Evolutionary conservation across 306 rosid genomes (phyloP).

Genomic region (Cucurbita argyrosperma): DNA sequence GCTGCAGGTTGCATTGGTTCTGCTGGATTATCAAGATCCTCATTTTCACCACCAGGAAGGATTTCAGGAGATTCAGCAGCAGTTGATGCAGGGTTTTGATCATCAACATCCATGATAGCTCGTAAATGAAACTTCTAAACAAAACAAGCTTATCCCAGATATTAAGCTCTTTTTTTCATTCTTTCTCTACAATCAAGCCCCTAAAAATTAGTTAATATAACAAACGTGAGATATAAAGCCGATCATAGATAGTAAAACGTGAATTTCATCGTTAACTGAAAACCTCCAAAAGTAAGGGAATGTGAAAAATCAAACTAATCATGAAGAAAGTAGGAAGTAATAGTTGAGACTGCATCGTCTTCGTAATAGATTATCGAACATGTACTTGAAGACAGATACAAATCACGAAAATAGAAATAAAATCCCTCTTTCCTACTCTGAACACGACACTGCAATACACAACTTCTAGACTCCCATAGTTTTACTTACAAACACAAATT

Average conservation of each 20-base stretch:
- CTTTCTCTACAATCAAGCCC: not conserved
- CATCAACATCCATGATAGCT: conserved; percentile 36
- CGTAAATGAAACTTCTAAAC: not conserved
- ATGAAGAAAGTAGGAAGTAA: not conserved
- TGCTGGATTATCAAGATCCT: conserved; percentile 10
- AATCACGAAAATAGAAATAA: not conserved
- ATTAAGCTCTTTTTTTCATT: not conserved
- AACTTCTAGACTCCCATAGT: not conserved
- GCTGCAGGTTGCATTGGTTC: conserved; percentile 23
- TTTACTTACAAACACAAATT: not conserved
- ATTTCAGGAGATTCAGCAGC: conserved; percentile 32
- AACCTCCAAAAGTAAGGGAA: not conserved
- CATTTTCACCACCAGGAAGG: conserved; percentile 24
- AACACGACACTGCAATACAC: not conserved
- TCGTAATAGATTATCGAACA: not conserved
- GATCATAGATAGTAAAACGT: not conserved
- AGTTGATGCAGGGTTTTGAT: conserved; percentile 25
- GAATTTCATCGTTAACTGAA: not conserved
- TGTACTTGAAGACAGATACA: not conserved
- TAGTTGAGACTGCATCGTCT: not conserved
- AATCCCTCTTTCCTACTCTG: not conserved
- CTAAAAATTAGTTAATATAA: not conserved
- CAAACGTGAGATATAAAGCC: not conserved
- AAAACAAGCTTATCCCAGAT: not conserved
- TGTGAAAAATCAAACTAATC: not conserved